Evolutionary conservation across 257 asterid genomes (phyloP), one percentile per base, ranked within the genome.

Genomic region (Solanum pennellii): DNA sequence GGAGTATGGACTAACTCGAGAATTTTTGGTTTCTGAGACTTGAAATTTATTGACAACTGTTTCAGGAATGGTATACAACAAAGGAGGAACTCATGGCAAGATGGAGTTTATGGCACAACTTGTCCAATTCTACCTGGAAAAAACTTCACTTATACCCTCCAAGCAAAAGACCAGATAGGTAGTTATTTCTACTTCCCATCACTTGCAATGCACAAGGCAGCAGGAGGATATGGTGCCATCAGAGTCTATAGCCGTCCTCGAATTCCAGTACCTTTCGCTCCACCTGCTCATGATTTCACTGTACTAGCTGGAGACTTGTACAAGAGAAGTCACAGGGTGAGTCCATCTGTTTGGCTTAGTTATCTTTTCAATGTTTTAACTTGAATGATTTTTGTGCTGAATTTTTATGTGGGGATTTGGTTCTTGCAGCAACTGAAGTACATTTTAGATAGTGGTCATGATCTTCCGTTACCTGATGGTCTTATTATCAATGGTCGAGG

Each of bases 81-180:
- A 86, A 92, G 99, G 91, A 93, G 98, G 88, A 97, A 97, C 87
- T 97, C 99, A 2, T 97, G 99, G 99, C 98, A 95, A 87, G 98
- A 97, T 59, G 99, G 99, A 65, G 89, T 92, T 42, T 73, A 35
- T 6, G 99, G 99, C 56, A 95, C 99, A 68, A 94, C 83, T n/a
- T 97, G 99, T 84, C 98, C 99, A 4, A 97, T 97, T 62, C 94
- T 87, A 7, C 98, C 99, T 5, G 89, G 99, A 21, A 96, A 88
- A 91, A 96, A 90, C 91, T 94, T 94, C 94, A 97, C 99, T 6
- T 97, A 94, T 82, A 90, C 89, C 72, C 94, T 97, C 89, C 99
- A 97, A 91, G 95, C 97, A 39, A 97, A 97, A 90, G 99, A 96
- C 86, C 99, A 97, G 90, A 97, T 97, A 27, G 99, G 99, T 7